Base-by-base conservation (phyloP, 768 basidiomycete species). In the Pleurotus platypus region DNA sequence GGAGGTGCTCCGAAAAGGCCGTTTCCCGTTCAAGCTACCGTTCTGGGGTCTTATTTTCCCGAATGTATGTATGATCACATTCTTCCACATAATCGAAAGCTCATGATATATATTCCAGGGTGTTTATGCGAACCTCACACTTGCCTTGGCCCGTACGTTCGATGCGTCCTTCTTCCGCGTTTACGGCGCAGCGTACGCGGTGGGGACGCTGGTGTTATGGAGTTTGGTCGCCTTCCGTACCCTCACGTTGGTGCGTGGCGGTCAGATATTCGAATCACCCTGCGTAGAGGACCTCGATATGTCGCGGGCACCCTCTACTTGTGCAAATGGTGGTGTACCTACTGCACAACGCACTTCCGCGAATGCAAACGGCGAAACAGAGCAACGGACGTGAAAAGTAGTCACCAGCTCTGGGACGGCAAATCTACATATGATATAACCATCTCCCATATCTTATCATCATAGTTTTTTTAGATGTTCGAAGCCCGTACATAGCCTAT, bases 41-140 rank as follows among this genome's bases (percentile, higher is more conserved):
- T 85, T 81, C 62, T 89, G 88, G 88, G 84, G 83, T 6, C 67
- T 86, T 40, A 82, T 89, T 60, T 89, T 89, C 64, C 87, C 88
- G 4, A 88, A 87, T 60, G 88, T 83, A 60, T 39, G 81, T 68
- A 35, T 46, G 38, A 50, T 13, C 16, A 27, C 49, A 5, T 30
- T 50, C 18, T 48, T 39, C 42, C 22, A 9, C 42, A 16, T 22
- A 39, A 35, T 18, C 15, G 4, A 46, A 20, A 16, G 26, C 11
- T 49, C 40, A 37, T 24, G 3, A 45, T 16, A 35, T 35, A 35
- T 3, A 35, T 35, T 61, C 8, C 59, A 83, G 80, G 81, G 82
- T n/a, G 87, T 87, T 0, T 88, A 86, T 60, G 85, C 86, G 1
- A 84, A 83, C 60, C 72, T 85, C 8, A 87, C 85, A 0, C 75